phyloP scores from a whole-genome alignment of 768 basidiomycete species.

The Pisolithus microcarpus region DNA sequence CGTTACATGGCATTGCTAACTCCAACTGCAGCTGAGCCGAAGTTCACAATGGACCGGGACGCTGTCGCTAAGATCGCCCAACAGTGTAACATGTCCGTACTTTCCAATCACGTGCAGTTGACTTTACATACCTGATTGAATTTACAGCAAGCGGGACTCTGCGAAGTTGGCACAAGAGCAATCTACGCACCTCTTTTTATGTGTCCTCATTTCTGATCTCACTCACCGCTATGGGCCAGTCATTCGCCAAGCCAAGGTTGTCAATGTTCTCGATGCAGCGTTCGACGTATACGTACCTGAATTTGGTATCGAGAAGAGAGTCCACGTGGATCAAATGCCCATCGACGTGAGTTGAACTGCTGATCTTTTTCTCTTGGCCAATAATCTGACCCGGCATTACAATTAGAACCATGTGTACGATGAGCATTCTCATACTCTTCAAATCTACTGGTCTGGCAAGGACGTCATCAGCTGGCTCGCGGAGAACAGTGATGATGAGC shows the following conservation, averaged over 20 bases:
- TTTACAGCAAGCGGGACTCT: constrained; percentile 77
- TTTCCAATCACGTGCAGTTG: neutral
- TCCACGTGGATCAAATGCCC: constrained; percentile 98
- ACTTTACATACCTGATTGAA: neutral
- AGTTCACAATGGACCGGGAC: constrained; percentile 97
- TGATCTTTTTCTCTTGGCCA: neutral
- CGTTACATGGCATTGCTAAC: constrained; percentile 1
- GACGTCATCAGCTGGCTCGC: constrained; percentile 95
- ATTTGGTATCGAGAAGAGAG: constrained; percentile 98
- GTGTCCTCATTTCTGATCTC: constrained; percentile 88
- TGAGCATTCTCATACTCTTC: constrained; percentile 85
- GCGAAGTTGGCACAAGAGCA: constrained; percentile 92
- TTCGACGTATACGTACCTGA: constrained; percentile 96
- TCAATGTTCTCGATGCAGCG: constrained; percentile 93
- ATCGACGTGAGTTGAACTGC: constrained; percentile 62
- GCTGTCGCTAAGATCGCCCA: constrained; percentile 97
- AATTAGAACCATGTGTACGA: constrained; percentile 89
- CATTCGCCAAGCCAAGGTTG: constrained; percentile 89
- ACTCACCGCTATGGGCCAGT: constrained; percentile 95
- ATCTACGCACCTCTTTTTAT: constrained; percentile 91
- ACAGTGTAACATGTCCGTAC: constrained; percentile 88
- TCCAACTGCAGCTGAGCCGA: constrained; percentile 50
- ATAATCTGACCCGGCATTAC: constrained; percentile 11
- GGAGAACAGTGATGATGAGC: constrained; percentile 93
- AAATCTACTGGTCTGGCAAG: constrained; percentile 92